Evolutionary conservation across 345 rosid species (phyloP).

Genomic region (Rhodamnia rubescens): DNA sequence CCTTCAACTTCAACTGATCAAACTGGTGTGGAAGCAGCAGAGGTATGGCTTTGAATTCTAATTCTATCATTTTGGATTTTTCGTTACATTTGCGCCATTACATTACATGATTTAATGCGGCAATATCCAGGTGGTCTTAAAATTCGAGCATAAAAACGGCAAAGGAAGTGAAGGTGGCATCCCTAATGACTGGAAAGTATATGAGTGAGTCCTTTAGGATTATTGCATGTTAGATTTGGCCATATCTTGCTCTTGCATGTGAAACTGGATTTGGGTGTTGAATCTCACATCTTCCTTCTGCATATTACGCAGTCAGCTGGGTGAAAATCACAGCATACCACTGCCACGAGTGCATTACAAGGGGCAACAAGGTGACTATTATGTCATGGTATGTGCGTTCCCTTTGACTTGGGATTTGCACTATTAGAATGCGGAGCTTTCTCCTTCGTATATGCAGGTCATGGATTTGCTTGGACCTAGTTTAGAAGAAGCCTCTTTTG

Average conservation of each 20-base stretch:
- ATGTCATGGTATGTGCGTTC: conserved; percentile 43
- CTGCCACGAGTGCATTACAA: conserved; percentile 40
- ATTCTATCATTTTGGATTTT: not conserved
- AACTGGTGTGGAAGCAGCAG: conserved; percentile 56
- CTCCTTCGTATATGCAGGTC: conserved; percentile 22
- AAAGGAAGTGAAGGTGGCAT: conserved; percentile 86
- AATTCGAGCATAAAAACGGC: conserved; percentile 79
- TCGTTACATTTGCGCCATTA: not conserved
- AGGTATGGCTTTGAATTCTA: conserved; percentile 20
- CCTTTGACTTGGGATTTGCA: not conserved
- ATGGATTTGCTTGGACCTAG: conserved; percentile 76
- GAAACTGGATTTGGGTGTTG: not conserved
- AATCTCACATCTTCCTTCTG: not conserved
- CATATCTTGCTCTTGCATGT: not conserved
- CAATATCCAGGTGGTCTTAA: conserved; percentile 60
- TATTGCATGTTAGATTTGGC: not conserved
- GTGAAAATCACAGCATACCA: conserved; percentile 67
- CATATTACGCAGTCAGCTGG: conserved; percentile 33
- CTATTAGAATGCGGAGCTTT: not conserved
- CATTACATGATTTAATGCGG: not conserved
- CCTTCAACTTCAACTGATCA: conserved; percentile 26
- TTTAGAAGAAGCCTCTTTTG: conserved; percentile 68
- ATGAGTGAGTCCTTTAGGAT: conserved; percentile 29
- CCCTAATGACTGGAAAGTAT: conserved; percentile 97
- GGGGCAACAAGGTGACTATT: conserved; percentile 66